Evolutionary conservation across 1,284 basidiomycete species (phyloP), one percentile per base, ranked within the genome.

Genomic region (Cryptococcus floricola): DNA sequence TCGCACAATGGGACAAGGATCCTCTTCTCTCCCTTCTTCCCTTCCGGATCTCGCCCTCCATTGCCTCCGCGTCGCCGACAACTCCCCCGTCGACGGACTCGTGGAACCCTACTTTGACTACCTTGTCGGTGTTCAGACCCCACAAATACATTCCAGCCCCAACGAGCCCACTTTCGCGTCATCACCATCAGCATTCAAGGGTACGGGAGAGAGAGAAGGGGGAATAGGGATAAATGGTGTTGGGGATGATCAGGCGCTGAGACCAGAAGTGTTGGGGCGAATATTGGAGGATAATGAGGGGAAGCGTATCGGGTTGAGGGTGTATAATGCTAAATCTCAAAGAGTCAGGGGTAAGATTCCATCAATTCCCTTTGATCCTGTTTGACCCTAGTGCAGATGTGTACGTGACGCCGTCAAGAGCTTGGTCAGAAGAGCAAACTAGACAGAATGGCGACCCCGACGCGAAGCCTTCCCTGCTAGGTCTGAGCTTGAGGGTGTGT

Each of bases 21-120:
- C 67, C 10, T 73, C 73, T 0, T 66, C 69, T 12, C 59, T 73
- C 3, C 66, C 70, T 13, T 66, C 68, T 4, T 65, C 70, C 1
- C 62, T 77, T 9, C 76, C 76, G 3, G 60, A 70, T n/a, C 59
- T 68, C n/a, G 91, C 87, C 6, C 81, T 93, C 16, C 91, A 94
- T 71, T 87, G 91, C 61, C 79, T 93, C 55, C 85, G 91, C 57
- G 90, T 93, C 41, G 89, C 89, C 1, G 87, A 90, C 2, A 82
- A 82, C n/a, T 92, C 90, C 1, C 91, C 91, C 16, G 88, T 90
- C 1, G 88, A 89, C 9, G 89, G 89, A 5, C 85, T 84, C 51
- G 88, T 98, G 46, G 93, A 98, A 70, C 90, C 94, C 0, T 96
- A 93, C 79, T 98, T 98, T 71, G 95, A 98, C 79, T 98, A 96